Evolutionary conservation across 176 grass and related monocot genomes (phyloP).

Genomic region (Musa schizocarpa): DNA sequence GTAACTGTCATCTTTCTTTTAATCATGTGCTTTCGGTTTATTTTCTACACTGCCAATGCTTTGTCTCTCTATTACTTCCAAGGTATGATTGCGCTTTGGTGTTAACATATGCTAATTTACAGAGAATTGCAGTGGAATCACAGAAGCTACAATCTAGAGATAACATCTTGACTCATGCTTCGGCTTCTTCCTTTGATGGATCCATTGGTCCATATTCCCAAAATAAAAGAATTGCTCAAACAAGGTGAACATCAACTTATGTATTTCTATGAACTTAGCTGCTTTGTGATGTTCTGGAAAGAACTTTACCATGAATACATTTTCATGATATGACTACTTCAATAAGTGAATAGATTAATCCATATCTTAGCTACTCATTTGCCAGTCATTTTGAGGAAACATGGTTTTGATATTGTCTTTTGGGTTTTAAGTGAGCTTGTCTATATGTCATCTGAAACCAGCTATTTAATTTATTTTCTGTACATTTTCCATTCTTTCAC

Average conservation of each 20-base stretch:
- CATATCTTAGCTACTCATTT: too few relatives aligned
- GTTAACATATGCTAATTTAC: neutral
- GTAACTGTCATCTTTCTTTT: neutral
- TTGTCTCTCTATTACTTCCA: too few relatives aligned
- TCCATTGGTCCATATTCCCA: constrained; percentile 13
- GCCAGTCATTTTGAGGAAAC: too few relatives aligned
- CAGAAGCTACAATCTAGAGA: neutral
- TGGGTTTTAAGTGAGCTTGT: too few relatives aligned
- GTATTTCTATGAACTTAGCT: neutral
- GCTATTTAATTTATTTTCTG: too few relatives aligned
- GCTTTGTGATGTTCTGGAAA: neutral
- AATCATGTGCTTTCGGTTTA: neutral
- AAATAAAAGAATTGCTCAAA: constrained; percentile 2
- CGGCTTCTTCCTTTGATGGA: constrained; percentile 7
- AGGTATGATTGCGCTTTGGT: too few relatives aligned
- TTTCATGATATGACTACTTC: too few relatives aligned
- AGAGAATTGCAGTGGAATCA: constrained; percentile 1
- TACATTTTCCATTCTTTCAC: too few relatives aligned
- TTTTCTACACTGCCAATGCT: too few relatives aligned
- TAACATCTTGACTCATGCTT: neutral
- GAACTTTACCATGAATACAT: neutral
- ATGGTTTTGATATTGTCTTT: too few relatives aligned
- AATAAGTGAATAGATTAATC: too few relatives aligned
- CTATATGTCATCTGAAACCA: too few relatives aligned
- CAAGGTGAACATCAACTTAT: constrained; percentile 8